phyloP scores from a whole-genome alignment of 1,284 basidiomycete species.

The Trametes hirsuta region DNA sequence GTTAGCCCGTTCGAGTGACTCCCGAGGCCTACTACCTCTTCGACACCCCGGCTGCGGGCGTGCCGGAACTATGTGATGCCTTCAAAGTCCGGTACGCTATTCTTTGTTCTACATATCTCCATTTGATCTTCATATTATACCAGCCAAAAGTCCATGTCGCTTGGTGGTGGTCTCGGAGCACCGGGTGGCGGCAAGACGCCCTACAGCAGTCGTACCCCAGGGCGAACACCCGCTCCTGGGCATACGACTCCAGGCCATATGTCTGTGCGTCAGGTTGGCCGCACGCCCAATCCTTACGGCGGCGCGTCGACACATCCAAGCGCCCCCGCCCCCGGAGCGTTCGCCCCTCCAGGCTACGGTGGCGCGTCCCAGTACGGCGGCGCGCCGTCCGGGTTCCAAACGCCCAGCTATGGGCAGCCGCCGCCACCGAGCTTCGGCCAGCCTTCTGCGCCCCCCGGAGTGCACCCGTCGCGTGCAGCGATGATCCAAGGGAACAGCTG shows the following conservation, averaged over 20 bases:
- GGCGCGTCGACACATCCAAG: slow-evolving; percentile 30
- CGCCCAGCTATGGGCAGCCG: slow-evolving; percentile 46
- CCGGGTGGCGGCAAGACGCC: slow-evolving; percentile 78
- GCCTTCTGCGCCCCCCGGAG: slow-evolving; percentile 51
- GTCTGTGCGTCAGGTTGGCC: slow-evolving; percentile 70
- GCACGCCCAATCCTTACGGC: slow-evolving; percentile 77
- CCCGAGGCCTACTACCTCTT: slow-evolving; percentile 91
- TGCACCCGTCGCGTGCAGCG: slow-evolving; percentile 66
- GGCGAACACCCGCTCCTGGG: slow-evolving; percentile 60
- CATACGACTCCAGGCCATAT: slow-evolving; percentile 75
- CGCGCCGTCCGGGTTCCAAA: slow-evolving; percentile 54
- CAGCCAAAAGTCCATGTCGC: slow-evolving; percentile 76
- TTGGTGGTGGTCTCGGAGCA: slow-evolving; percentile 46
- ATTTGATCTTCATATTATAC: slow-evolving; percentile 20
- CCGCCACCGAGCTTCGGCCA: slow-evolving; percentile 47
- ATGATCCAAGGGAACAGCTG: slow-evolving; percentile 50
- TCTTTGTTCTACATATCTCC: background rate
- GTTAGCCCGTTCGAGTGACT: slow-evolving; percentile 83
- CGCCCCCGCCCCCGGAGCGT: slow-evolving; percentile 24
- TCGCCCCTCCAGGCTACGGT: slow-evolving; percentile 22
- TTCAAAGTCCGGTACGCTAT: slow-evolving; percentile 84
- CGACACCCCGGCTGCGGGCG: slow-evolving; percentile 86
- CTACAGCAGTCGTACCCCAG: slow-evolving; percentile 79
- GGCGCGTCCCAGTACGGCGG: slow-evolving; percentile 19
- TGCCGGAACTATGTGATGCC: slow-evolving; percentile 91